phyloP scores from a whole-genome alignment of 805 yeast genomes.

The Kluyveromyces dobzhanskii region DNA sequence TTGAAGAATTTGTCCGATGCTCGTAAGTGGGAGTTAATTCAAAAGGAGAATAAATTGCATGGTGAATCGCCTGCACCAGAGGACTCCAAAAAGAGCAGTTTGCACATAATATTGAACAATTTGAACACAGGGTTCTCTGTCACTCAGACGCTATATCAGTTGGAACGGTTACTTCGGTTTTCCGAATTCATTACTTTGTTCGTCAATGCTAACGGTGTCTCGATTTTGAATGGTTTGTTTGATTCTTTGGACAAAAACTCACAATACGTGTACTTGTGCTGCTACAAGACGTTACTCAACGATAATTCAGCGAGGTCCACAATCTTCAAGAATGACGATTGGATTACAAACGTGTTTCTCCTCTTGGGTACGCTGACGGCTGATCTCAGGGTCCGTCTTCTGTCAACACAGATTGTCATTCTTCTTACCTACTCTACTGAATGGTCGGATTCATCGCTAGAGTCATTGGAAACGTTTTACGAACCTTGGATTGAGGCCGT shows the following conservation, averaged over 20 bases:
- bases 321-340: conserved; percentile 8
- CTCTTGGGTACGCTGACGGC: conserved; percentile 9
- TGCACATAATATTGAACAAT: conserved; percentile 4
- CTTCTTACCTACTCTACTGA: conserved; percentile 22
- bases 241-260: conserved; percentile 5
- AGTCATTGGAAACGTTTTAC: conserved; percentile 7
- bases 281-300: conserved; percentile 22
- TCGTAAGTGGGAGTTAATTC: conserved; percentile 26
- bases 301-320: conserved; percentile 12
- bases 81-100: background rate
- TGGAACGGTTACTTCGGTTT: conserved; percentile 23
- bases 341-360: conserved; percentile 14
- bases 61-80: conserved; percentile 1
- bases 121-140: conserved; percentile 5
- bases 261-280: conserved; percentile 20
- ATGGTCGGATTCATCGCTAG: conserved; percentile 15
- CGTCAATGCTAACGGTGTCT: conserved; percentile 12
- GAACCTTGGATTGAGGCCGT: conserved; percentile 10
- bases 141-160: conserved; percentile 15
- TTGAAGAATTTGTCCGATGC: conserved; percentile 15
- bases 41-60: conserved; percentile 10
- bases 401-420: conserved; percentile 20
- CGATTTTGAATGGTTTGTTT: conserved; percentile 9
- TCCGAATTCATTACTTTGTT: conserved; percentile 12
- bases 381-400: conserved; percentile 13